These are phyloP conservation scores for Monosporozyma siamensis DNA, from an alignment of 805 yeast genomes.

Conservation along the genomic window DNA sequence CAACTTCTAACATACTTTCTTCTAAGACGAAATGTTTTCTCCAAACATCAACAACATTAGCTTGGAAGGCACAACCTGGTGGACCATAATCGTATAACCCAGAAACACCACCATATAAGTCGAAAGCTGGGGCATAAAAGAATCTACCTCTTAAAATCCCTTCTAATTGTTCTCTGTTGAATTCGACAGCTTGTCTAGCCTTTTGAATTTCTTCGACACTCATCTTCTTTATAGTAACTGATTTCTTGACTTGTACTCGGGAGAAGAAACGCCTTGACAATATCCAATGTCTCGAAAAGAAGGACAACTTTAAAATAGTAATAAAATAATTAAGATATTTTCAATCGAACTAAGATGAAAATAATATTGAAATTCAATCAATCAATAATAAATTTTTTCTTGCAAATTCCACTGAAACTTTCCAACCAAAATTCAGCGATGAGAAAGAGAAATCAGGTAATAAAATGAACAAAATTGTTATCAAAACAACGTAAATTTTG, in stretches of 20 bases:
- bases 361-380: not conserved
- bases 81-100: slow-evolving; percentile 99
- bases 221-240: slow-evolving; percentile 23
- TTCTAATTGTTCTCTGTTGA: slow-evolving; percentile 83
- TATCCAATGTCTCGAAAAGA: not conserved
- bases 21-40: slow-evolving; percentile 94
- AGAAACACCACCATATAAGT: slow-evolving; percentile 95
- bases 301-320: slow-evolving; percentile 9
- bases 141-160: slow-evolving; percentile 89
- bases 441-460: too few relatives aligned
- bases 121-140: slow-evolving; percentile 96
- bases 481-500: too few relatives aligned
- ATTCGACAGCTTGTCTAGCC: slow-evolving; percentile 32
- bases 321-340: too few relatives aligned
- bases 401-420: not conserved
- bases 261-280: slow-evolving; percentile 22
- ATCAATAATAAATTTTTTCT: not conserved
- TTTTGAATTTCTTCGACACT: slow-evolving; percentile 27
- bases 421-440: not conserved
- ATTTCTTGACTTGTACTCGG: slow-evolving; percentile 15
- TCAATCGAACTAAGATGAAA: not conserved
- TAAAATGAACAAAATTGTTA: too few relatives aligned
- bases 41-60: slow-evolving; percentile 91
- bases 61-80: slow-evolving; percentile 98
- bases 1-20: slow-evolving; percentile 98